Evolutionary conservation across 2,329 filamentous ascomycete genomes (phyloP).

Genomic region (Penicillium sp.): DNA sequence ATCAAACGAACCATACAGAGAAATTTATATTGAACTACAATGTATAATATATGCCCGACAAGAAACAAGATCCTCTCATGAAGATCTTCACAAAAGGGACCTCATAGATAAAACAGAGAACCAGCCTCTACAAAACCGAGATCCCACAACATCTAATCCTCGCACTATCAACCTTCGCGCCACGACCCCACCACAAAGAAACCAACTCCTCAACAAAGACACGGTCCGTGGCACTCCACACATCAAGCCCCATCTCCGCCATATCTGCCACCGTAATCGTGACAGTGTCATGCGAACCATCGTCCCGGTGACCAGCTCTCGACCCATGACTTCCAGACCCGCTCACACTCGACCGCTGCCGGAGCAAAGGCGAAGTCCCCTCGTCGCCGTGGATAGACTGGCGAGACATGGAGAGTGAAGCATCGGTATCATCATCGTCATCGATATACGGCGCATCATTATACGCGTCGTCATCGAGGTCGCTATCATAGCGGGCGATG

Average conservation of each 20-base stretch:
- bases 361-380: slow-evolving; percentile 28
- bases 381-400: slow-evolving; percentile 31
- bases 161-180: slow-evolving; percentile 45
- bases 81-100: not conserved
- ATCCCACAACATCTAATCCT: slow-evolving; percentile 51
- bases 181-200: slow-evolving; percentile 48
- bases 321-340: slow-evolving; percentile 1
- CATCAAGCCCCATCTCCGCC: slow-evolving; percentile 50
- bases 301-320: not conserved
- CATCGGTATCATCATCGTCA: slow-evolving; percentile 25
- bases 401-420: slow-evolving; percentile 25
- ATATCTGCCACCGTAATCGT: slow-evolving; percentile 48
- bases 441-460: slow-evolving; percentile 24
- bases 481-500: slow-evolving; percentile 43
- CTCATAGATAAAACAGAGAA: not conserved
- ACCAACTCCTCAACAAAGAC: slow-evolving; percentile 49
- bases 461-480: slow-evolving; percentile 16
- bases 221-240: slow-evolving; percentile 50
- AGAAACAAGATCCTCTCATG: not conserved
- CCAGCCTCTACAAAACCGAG: slow-evolving; percentile 39
- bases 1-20: not conserved
- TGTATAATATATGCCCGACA: not conserved
- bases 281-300: slow-evolving; percentile 28
- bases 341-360: slow-evolving; percentile 16
- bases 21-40: not conserved